Base-by-base conservation (phyloP, 768 basidiomycete species). In the Leucosporidium creatinivorum region DNA sequence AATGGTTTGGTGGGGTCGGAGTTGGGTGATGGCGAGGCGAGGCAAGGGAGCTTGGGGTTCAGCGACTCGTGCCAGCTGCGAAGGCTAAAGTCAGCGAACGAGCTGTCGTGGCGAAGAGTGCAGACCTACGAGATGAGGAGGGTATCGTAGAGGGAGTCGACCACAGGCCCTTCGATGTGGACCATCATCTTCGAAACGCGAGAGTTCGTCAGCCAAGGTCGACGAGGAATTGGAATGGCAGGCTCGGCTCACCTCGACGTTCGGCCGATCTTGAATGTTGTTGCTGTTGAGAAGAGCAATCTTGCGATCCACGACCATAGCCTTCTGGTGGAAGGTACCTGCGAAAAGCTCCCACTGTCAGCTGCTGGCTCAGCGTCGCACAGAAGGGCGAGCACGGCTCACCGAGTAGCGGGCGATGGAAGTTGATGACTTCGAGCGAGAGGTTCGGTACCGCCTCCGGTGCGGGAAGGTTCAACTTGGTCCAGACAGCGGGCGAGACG, bases 301-400 rank as follows among this genome's bases (percentile, higher is more conserved):
- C 72, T 83, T 84, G n/a, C 86, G 80, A 75, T 89, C 87, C 2
- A 87, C 84, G 52, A 88, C 79, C 78, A 87, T 80, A 73, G 84
- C 87, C 74, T 88, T 88, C 56, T 84, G 83, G 71, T 89, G 87
- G 76, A 87, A 88, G 0, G 87, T 88, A 18, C 86, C 86, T 4
- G 48, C 26, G 4, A 30, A 33, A 25, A 28, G 44, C 2, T 23
- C 84, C 2, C 19, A 19, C 7, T 15, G 36, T 63, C 31, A 56
- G 49, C 49, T 33, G 23, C 2, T 7, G 18, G 5, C 47, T 44
- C 39, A 2, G 13, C 52, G 19, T 25, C 44, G 17, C 31, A n/a
- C 44, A 21, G 25, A 6, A 59, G 17, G 15, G 8, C 39, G 13
- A 8, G 10, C 6, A 44, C 8, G 39, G 39, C 44, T 25, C 15